Conservation (phyloP, 371 early-diverging fungal species). For the Funneliformis caledonium region DNA sequence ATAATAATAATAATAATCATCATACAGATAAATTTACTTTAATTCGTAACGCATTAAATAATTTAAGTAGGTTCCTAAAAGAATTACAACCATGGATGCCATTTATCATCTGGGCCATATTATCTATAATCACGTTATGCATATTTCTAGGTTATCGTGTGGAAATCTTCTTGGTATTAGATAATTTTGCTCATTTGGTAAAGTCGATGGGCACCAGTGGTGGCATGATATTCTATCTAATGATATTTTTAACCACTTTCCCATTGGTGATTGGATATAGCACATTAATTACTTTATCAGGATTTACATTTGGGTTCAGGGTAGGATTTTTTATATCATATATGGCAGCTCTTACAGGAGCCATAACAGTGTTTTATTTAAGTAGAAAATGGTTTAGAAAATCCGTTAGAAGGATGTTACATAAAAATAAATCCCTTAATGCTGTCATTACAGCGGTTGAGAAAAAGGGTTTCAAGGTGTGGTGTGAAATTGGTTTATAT, state of each 20-base stretch:
- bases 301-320: conserved; percentile 69
- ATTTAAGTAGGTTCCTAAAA: not conserved
- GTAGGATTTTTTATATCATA: conserved; percentile 65
- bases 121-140: not conserved
- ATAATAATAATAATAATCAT: too few relatives aligned
- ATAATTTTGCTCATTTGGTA: not conserved
- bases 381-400: conserved; percentile 59
- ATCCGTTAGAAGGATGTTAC: conserved; percentile 57
- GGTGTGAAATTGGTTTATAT: not conserved
- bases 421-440: conserved; percentile 59
- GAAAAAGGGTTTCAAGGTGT: conserved; percentile 71
- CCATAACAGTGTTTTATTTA: conserved; percentile 62
- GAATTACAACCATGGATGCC: not conserved
- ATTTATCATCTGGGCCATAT: conserved; percentile 1
- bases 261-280: conserved; percentile 74
- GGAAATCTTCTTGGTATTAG: not conserved
- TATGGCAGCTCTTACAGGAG: conserved; percentile 61
- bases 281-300: conserved; percentile 65
- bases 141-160: not conserved
- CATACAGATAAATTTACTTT: too few relatives aligned
- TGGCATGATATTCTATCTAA: conserved; percentile 5
- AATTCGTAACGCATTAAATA: too few relatives aligned
- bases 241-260: conserved; percentile 61
- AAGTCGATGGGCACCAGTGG: conserved; percentile 9
- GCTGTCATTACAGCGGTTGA: conserved; percentile 69